Base-by-base conservation (phyloP, 371 early-diverging fungal genomes). In the Lichtheimia corymbifera region DNA sequence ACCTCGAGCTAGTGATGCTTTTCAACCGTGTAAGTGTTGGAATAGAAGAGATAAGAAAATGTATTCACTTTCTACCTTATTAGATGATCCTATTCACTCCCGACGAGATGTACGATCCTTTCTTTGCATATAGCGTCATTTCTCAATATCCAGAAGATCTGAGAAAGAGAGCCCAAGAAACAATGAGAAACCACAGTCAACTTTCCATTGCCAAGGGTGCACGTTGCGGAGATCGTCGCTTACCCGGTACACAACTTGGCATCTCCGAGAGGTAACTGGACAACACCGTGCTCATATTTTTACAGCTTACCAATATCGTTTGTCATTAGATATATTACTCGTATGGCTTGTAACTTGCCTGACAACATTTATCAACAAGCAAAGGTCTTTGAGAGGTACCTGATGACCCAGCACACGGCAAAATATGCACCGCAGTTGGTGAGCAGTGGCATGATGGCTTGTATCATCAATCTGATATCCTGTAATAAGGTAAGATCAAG, bases 81-180 rank as follows among this genome's bases (percentile, higher is more conserved):
- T 63, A 85, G 80, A 84, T 85, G 82, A 69, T 74, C 50, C 69
- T 86, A 25, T 57, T 84, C 64, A 84, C 88, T 0, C 86, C 88
- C 5, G 60, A 67, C 18, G 78, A 80, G 52, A 50, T 49, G 35
- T 86, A 77, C 52, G 79, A 81, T 51, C 65, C 84, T 6, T 66
- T 77, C 14, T 74, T 74, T 53, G 74, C 75, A 0, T 81, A 71
- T 55, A 57, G 53, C 0, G 58, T 85, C 7, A 41, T 86, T 6
- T 51, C 65, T 30, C 44, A 27, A 6, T 83, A 73, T 60, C 65
- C 83, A 1, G 18, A 53, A n/a, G 25, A 45, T 0, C 6, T 61
- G 5, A 58, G 71, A 5, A 58, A 53, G 5, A 15, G 11, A 3
- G 74, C 75, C 0, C 30, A 78, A 7, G 52, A 63, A 18, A 25